Evolutionary conservation across 2,329 filamentous ascomycete species (phyloP), one percentile per base, ranked within the genome.

Genomic region (Setomelanomma holmii): DNA sequence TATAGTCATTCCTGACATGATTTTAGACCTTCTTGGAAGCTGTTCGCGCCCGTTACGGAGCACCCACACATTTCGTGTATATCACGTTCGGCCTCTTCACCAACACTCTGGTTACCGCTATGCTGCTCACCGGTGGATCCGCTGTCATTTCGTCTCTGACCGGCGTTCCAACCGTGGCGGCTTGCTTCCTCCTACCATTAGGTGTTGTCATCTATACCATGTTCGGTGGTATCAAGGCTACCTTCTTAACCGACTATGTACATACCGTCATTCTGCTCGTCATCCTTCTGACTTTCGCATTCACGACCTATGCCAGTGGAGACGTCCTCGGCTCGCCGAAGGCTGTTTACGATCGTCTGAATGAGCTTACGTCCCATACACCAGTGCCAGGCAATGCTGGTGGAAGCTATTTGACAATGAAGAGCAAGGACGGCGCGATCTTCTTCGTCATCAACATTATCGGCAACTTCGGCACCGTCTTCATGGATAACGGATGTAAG

Each of bases 371-470:
- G 0, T 72, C 80, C 1, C 73, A 76, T 2, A 87, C 92, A 58
- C 92, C 92, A 0, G 89, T 96, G 1, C 82, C 83, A 0, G 91
- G 92, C 4, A 96, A 96, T 70, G 82, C 86, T 0, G 71, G 67
- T 4, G 92, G 92, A 21, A 91, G 88, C 68, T 96, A 96, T 63
- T 78, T 96, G n/a, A 96, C 92, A 0, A 95, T 96, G 90, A 80
- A 84, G 51, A 91, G 88, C 3, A 84, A 84, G 49, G 87, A 93
- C 61, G 92, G 92, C 2, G 89, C 85, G 30, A 90, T 95, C 45
- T 96, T 96, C 79, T 96, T 96, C 72, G 86, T 96, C 21, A 96
- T 96, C 76, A 96, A 96, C 75, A 87, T 90, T 34, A 88, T 93
- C 40, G 90, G 90, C 27, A 93, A 92, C 75, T 95, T 93, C 50